Base-by-base conservation (phyloP, 495 filamentous ascomycete genomes). In the Aspergillus affinis region DNA sequence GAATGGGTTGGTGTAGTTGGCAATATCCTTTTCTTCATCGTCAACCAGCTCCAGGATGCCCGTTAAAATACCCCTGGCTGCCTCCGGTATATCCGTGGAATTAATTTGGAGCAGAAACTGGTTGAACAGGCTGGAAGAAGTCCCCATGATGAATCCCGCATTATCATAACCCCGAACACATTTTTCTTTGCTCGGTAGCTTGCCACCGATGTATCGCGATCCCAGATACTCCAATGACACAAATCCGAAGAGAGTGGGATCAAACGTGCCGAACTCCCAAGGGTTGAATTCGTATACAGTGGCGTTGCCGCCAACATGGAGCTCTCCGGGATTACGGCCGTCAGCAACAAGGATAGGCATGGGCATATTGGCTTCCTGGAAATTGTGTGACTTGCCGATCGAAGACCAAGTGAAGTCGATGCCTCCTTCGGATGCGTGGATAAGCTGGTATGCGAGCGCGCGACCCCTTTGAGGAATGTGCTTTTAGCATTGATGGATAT, bases 51-150 rank as follows among this genome's bases (percentile, higher is more conserved):
- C 48, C 8, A 94, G 77, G 50, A 94, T 62, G n/a, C 72, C 64
- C 6, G 54, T 64, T 59, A 92, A 58, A 19, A 87, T 81, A 15
- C 77, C 61, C 61, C 79, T 72, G 18, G 81, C 69, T 29, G 86
- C 66, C 32, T 76, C 59, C 0, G 88, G 86, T 3, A 93, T 69
- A 21, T 70, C 67, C 9, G 80, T 80, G 17, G 66, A 65, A 60
- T 81, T 73, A 46, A 91, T 77, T 41, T 84, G 68, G 0, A 92
- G 80, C 3, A 94, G 65, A 71, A 88, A 81, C 53, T 81, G 72
- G 75, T 98, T 97, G 86, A 98, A 97, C 32, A 97, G 81, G 12
- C 88, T 88, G 19, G 88, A 91, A n/a, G 89, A 93, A 0, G 93
- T 97, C 32, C 93, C 94, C 83, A 96, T 92, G 30, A 96, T 74